Conservation (phyloP, 495 filamentous ascomycete species). For the Penicillium egyptiacum region DNA sequence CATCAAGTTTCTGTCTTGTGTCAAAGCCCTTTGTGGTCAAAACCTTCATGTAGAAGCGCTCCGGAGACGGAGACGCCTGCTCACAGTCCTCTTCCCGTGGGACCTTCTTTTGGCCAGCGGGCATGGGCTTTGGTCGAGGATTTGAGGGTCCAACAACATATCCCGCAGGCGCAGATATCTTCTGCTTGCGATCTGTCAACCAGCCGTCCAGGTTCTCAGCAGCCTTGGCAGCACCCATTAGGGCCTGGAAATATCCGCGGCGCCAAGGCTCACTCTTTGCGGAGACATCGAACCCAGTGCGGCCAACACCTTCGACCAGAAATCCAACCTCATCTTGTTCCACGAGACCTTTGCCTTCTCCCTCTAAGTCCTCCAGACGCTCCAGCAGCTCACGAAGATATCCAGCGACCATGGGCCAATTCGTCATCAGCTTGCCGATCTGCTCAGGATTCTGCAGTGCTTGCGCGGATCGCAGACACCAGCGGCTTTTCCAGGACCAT, state of each 20-base stretch:
- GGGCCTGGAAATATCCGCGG: constrained; percentile 74
- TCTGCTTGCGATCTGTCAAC: constrained; percentile 64
- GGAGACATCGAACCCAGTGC: constrained; percentile 66
- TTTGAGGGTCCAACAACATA: constrained; percentile 80
- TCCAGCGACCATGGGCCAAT: constrained; percentile 62
- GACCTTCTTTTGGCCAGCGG: constrained; percentile 53
- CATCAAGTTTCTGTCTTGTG: constrained; percentile 69
- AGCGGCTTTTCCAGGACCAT: constrained; percentile 65
- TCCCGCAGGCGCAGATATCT: constrained; percentile 64
- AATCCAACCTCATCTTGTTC: constrained; percentile 58
- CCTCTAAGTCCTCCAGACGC: constrained; percentile 60
- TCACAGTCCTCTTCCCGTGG: constrained; percentile 73
- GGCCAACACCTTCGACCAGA: constrained; percentile 53
- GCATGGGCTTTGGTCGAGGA: constrained; percentile 71
- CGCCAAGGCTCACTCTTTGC: constrained; percentile 77
- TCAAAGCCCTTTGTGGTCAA: constrained; percentile 75
- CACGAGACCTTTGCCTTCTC: constrained; percentile 65
- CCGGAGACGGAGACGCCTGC: constrained; percentile 60
- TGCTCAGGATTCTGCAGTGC: constrained; percentile 55
- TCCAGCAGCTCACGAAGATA: constrained; percentile 54
- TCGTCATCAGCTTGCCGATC: constrained; percentile 50
- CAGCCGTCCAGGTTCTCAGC: constrained; percentile 80
- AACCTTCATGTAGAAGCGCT: constrained; percentile 74
- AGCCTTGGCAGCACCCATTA: constrained; percentile 72
- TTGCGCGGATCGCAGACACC: constrained; percentile 57